Conservation (phyloP, 208 protist genomes). For the Phytomonas francai region DNA sequence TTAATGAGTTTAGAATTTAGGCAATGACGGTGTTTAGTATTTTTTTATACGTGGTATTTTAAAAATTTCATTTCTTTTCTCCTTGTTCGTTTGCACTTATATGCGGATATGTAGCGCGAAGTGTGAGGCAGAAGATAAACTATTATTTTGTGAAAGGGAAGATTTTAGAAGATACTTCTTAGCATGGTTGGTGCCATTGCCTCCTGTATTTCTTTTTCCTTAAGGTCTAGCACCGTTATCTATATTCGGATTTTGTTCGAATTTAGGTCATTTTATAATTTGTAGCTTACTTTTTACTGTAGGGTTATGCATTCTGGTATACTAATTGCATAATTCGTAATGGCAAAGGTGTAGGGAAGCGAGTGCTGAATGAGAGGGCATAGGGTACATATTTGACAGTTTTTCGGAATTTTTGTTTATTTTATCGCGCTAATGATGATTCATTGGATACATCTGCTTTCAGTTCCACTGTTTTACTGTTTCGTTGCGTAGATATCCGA, state of each 20-base stretch:
- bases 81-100: conserved; percentile 8
- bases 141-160: conserved; percentile 1
- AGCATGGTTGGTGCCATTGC: not conserved
- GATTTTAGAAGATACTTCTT: not conserved
- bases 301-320: not conserved
- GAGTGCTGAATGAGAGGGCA: not conserved
- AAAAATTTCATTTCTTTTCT: conserved; percentile 6
- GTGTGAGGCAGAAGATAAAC: not conserved
- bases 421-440: not conserved
- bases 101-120: conserved; percentile 8
- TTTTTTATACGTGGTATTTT: conserved; percentile 1
- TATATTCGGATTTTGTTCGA: conserved; percentile 7
- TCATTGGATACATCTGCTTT: not conserved
- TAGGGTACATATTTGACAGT: not conserved
- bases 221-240: not conserved
- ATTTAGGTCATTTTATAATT: not conserved
- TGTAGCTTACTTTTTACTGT: conserved; percentile 11
- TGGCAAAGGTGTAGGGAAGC: not conserved
- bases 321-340: conserved; percentile 7
- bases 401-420: conserved; percentile 1
- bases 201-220: not conserved
- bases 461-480: not conserved
- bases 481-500: not conserved
- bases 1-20: conserved; percentile 60
- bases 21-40: not conserved